Evolutionary conservation across 106 monocot species (phyloP).

Genomic region (Acanthochlamys bracteata): DNA sequence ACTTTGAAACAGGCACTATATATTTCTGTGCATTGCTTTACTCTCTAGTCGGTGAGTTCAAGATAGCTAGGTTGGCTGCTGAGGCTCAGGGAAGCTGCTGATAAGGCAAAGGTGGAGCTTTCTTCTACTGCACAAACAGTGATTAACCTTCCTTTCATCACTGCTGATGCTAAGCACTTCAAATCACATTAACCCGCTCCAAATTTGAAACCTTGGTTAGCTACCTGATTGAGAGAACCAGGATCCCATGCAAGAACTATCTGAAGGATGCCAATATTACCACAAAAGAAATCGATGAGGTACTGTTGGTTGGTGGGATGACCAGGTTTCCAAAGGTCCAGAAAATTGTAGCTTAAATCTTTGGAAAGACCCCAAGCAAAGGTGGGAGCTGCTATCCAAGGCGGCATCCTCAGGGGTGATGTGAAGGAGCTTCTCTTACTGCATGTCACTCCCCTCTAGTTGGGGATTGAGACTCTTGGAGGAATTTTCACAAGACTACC

Average conservation of each 20-base stretch:
- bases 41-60: conserved; percentile 38
- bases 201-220: conserved; percentile 38
- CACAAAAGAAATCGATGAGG: conserved; percentile 36
- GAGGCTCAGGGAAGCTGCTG: conserved; percentile 45
- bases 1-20: no score
- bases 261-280: conserved; percentile 41
- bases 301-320: conserved; percentile 46
- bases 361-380: conserved; percentile 40
- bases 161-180: conserved; percentile 51
- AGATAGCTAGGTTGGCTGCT: conserved; percentile 39
- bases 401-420: conserved; percentile 47
- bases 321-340: conserved; percentile 48
- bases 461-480: conserved; percentile 26
- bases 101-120: conserved; percentile 48
- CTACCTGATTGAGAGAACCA: conserved; percentile 38
- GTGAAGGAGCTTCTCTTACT: conserved; percentile 48
- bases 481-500: conserved; percentile 24
- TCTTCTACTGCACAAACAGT: conserved; percentile 39
- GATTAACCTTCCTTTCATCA: conserved; percentile 48
- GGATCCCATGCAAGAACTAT: conserved; percentile 34
- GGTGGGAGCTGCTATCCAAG: conserved; percentile 47
- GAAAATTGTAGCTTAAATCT: conserved; percentile 29
- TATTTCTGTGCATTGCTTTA: conserved; percentile 30
- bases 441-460: conserved; percentile 61
- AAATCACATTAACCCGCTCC: conserved; percentile 39